Evolutionary conservation across 2,329 filamentous ascomycete genomes (phyloP).

Genomic region (Bipolaris cookei): DNA sequence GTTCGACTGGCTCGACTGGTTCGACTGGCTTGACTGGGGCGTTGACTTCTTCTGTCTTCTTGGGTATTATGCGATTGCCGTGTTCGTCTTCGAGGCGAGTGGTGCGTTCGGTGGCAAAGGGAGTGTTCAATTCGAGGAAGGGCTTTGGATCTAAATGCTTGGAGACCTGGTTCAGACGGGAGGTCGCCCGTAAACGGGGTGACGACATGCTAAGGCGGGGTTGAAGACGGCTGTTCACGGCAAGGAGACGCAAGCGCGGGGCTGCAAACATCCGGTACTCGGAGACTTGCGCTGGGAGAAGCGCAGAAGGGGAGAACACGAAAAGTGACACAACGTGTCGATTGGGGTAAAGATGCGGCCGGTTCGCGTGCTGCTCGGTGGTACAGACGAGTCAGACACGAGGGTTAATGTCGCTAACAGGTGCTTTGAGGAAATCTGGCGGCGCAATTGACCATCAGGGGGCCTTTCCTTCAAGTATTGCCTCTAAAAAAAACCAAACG

Average conservation of each 20-base stretch:
- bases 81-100: conserved; percentile 61
- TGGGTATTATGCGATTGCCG: conserved; percentile 43
- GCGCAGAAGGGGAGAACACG: conserved; percentile 1
- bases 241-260: conserved; percentile 33
- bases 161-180: conserved; percentile 65
- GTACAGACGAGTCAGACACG: conserved; percentile 4
- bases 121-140: conserved; percentile 66
- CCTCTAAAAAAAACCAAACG: conserved; percentile 1
- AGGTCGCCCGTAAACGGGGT: conserved; percentile 46
- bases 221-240: conserved; percentile 37
- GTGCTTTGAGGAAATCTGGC: background rate
- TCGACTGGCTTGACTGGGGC: conserved; percentile 12
- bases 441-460: conserved; percentile 1
- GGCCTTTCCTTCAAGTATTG: conserved; percentile 4
- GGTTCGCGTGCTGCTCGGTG: background rate
- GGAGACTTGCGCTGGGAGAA: conserved; percentile 24
- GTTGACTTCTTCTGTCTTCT: conserved; percentile 14
- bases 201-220: conserved; percentile 43
- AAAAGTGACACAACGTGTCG: conserved; percentile 2
- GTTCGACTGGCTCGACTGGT: background rate
- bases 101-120: conserved; percentile 66
- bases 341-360: conserved; percentile 2
- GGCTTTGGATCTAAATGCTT: conserved; percentile 65
- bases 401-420: conserved; percentile 1
- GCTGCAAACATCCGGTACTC: conserved; percentile 45